phyloP scores from a whole-genome alignment of 805 yeast species.

The Tetrapisispora namnaoensis region DNA sequence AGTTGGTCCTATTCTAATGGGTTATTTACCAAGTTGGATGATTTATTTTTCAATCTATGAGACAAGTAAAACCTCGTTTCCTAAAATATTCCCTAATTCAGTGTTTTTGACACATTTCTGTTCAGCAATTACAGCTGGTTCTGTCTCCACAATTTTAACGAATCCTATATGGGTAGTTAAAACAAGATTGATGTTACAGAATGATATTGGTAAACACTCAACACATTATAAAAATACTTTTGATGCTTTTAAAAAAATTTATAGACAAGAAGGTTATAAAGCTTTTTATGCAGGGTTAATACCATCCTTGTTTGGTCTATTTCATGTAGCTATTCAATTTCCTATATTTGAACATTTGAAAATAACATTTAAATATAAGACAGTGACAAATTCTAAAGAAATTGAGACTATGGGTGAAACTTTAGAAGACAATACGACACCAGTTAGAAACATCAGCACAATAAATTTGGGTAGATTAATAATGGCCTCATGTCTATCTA shows the following conservation, averaged over 20 bases:
- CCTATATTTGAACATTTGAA: conserved; percentile 86
- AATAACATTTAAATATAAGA: conserved; percentile 33
- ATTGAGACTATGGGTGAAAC: too few relatives aligned
- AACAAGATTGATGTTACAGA: conserved; percentile 86
- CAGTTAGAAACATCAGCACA: conserved; percentile 4
- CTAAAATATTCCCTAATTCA: conserved; percentile 30
- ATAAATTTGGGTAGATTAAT: conserved; percentile 37
- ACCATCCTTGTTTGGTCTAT: conserved; percentile 81
- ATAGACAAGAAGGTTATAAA: conserved; percentile 61
- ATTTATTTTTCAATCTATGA: conserved; percentile 90
- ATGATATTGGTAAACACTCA: conserved; percentile 24
- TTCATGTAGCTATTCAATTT: conserved; percentile 93
- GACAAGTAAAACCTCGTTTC: conserved; percentile 50
- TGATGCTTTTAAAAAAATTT: conserved; percentile 79
- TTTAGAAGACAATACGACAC: background rate
- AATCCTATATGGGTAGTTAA: conserved; percentile 98
- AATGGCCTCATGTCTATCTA: conserved; percentile 67
- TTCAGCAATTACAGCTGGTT: conserved; percentile 81
- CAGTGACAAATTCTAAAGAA: background rate
- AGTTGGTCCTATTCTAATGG: conserved; percentile 80
- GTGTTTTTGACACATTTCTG: conserved; percentile 34
- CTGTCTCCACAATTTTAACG: conserved; percentile 70
- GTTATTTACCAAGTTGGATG: conserved; percentile 97
- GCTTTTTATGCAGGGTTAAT: conserved; percentile 84
- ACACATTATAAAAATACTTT: conserved; percentile 54